Evolutionary conservation across 495 filamentous ascomycete species (phyloP).

Genomic region (Pseudoneurospora amorphoporcata): DNA sequence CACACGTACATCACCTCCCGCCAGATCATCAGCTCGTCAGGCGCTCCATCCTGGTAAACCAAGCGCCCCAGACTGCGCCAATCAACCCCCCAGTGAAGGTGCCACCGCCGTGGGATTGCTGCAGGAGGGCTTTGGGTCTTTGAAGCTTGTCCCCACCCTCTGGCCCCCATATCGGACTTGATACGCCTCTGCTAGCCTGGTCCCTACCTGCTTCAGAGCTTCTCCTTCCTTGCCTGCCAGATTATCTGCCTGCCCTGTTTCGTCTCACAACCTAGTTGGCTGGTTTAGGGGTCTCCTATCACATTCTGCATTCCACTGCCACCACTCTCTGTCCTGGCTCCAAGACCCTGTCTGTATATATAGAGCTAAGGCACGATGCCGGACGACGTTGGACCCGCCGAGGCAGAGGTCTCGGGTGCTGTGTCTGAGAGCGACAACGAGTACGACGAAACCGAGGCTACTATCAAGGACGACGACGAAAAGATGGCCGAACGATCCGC

Average conservation of each 20-base stretch:
- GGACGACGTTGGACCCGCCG: slow-evolving; percentile 33
- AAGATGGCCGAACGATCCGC: slow-evolving; percentile 46
- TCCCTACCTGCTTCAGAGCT: not conserved
- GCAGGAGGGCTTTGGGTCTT: slow-evolving; percentile 11
- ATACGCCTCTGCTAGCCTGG: not conserved
- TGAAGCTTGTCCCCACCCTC: slow-evolving; percentile 7
- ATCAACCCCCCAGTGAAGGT: slow-evolving; percentile 17
- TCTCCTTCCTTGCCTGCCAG: not conserved
- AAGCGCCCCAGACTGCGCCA: slow-evolving; percentile 17
- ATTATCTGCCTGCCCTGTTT: slow-evolving; percentile 1
- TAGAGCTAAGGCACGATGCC: slow-evolving; percentile 39
- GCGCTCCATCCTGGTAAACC: slow-evolving; percentile 8
- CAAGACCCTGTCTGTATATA: slow-evolving; percentile 27
- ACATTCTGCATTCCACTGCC: slow-evolving; percentile 24
- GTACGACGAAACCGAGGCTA: slow-evolving; percentile 33
- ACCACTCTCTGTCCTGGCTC: slow-evolving; percentile 7
- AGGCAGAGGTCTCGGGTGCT: slow-evolving; percentile 41
- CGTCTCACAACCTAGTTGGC: slow-evolving; percentile 17
- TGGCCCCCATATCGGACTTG: slow-evolving; percentile 13
- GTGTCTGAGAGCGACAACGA: slow-evolving; percentile 48
- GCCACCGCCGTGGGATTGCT: slow-evolving; percentile 21
- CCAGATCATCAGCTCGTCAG: slow-evolving; percentile 9
- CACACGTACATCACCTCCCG: slow-evolving; percentile 11
- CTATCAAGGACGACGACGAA: slow-evolving; percentile 46
- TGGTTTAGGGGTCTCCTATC: slow-evolving; percentile 15